phyloP scores from a whole-genome alignment of 2,329 filamentous ascomycete genomes.

The Boeremia lycopersici region DNA sequence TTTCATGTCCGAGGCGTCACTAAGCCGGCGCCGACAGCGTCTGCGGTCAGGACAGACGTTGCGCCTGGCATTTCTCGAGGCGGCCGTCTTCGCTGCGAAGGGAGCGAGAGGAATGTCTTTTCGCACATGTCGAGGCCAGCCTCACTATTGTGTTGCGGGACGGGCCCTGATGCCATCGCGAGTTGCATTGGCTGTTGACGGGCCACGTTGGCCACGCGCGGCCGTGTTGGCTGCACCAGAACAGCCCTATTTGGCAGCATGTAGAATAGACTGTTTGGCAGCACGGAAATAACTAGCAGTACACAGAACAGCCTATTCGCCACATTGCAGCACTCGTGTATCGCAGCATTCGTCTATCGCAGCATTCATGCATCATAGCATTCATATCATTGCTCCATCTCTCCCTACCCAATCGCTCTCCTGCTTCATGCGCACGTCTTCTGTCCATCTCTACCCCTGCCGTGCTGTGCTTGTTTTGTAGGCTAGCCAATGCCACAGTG shows the following conservation, averaged over 20 bases:
- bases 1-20: slow-evolving; percentile 31
- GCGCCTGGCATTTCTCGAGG: slow-evolving; percentile 26
- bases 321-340: no score
- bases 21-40: slow-evolving; percentile 22
- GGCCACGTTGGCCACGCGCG: slow-evolving; percentile 42
- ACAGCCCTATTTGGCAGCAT: slow-evolving; percentile 23
- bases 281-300: no score
- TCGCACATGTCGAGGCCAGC: no score
- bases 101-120: slow-evolving; percentile 36
- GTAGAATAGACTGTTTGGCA: no score
- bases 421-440: slow-evolving; percentile 6
- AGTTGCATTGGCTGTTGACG: slow-evolving; percentile 29
- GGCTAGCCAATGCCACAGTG: slow-evolving; percentile 17
- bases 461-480: slow-evolving; percentile 11
- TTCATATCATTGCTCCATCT: slow-evolving; percentile 21
- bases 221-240: slow-evolving; percentile 31
- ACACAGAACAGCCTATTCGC: no score
- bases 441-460: slow-evolving; percentile 23
- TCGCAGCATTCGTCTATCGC: no score
- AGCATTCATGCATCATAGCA: no score
- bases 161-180: slow-evolving; percentile 24
- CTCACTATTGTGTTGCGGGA: slow-evolving; percentile 38
- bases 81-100: slow-evolving; percentile 25
- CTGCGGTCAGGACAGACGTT: slow-evolving; percentile 4
- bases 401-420: slow-evolving; percentile 23